Conservation (phyloP, 257 asterid species). For the Primulina tabacum region DNA sequence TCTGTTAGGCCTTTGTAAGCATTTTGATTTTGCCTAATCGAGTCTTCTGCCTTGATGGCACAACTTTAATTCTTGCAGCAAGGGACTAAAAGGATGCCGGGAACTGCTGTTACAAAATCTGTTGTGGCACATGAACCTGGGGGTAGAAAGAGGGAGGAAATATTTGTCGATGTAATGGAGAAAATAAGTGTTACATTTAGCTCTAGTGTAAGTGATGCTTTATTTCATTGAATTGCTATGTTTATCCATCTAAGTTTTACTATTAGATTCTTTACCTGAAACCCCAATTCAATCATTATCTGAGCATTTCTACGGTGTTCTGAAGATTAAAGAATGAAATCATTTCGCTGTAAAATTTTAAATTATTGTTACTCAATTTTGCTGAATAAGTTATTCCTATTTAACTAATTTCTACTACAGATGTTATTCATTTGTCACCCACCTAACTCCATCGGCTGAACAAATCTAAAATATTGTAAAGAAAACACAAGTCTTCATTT, state of each 20-base stretch:
- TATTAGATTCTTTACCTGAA: not conserved
- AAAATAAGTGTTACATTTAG: conserved; percentile 96
- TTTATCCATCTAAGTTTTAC: conserved; percentile 14
- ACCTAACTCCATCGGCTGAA: too few species aligned
- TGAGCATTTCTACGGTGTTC: not conserved
- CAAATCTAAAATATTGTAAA: too few species aligned
- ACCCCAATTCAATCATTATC: not conserved
- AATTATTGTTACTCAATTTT: too few species aligned
- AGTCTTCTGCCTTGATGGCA: conserved; percentile 26
- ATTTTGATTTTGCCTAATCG: conserved; percentile 10
- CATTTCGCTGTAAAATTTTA: too few species aligned
- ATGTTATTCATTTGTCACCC: too few species aligned
- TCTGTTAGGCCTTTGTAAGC: conserved; percentile 22
- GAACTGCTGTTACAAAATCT: conserved; percentile 95
- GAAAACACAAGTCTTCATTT: too few species aligned
- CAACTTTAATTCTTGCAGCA: conserved; percentile 57
- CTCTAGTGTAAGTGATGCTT: conserved; percentile 81
- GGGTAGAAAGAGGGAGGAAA: conserved; percentile 96
- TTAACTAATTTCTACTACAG: too few species aligned
- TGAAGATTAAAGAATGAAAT: not conserved
- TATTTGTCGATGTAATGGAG: conserved; percentile 96
- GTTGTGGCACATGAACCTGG: conserved; percentile 97
- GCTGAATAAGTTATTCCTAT: too few species aligned
- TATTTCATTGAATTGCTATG: conserved; percentile 16
- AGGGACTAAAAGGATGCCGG: conserved; percentile 98